Base-by-base conservation (phyloP, 2,329 filamentous ascomycete species). In the Fusarium sublunatum region DNA sequence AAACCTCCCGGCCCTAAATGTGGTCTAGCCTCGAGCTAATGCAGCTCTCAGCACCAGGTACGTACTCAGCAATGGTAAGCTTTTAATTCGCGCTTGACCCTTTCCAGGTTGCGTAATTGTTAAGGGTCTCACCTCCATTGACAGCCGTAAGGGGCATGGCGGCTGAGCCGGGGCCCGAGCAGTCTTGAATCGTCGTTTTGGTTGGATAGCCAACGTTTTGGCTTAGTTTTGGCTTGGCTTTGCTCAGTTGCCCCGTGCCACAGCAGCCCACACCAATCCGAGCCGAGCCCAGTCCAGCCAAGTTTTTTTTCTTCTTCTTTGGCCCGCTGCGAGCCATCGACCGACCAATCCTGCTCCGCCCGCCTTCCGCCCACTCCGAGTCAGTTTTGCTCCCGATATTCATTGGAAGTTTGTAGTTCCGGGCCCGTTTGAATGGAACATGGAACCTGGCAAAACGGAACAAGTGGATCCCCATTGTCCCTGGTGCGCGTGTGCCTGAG, bases 191-290 rank as follows among this genome's bases (percentile, higher is more conserved):
- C 32, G 42, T 44, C 36, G 40, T 52, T 19, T 48, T 70, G 68
- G 68, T 70, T 70, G 68, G 68, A 61, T 70, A 52, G 68, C 42
- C 68, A 70, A 70, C 68, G 28, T 55, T 61, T 55, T 35, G 24
- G 35, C 56, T 46, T 55, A 38, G 40, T 15, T 35, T 41, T 29
- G 44, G 47, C 52, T 49, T 55, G 58, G 48, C 57, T 57, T 36
- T 31, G 19, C 49, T 46, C 52, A 65, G 50, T 67, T 67, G 64
- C 53, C 58, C 64, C 53, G 59, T 70, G 60, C 60, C 67, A 63
- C 24, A 28, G 3, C 12, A 49, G 15, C 15, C 44, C 44, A 49
- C 52, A 34, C 32, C 45, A 54, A 50, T 25, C 54, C 38, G 42
- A 53, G 38, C 40, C 48, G 48, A 65, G 44, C 56, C 61, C 47